Evolutionary conservation across 352 stramenopile species (phyloP).

Genomic region (Globisporangium middletonii): DNA sequence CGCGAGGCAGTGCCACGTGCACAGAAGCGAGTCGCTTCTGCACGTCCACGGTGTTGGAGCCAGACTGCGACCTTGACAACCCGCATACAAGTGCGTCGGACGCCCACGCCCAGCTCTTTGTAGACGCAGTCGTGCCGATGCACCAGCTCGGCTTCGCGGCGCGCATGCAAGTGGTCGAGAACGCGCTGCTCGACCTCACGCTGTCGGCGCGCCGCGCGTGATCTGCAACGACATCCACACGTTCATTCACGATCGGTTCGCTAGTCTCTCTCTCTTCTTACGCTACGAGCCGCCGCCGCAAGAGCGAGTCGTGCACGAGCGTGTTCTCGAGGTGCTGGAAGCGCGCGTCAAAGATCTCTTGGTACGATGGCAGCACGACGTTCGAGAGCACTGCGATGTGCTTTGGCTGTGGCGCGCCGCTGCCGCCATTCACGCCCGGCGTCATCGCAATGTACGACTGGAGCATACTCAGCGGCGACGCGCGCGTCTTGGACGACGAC

Average conservation of each 20-base stretch:
- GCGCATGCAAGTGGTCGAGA: constrained; percentile 13
- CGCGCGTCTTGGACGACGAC: too few species aligned
- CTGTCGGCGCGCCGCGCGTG: not conserved
- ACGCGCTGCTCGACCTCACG: constrained; percentile 9
- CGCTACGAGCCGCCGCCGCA: not conserved
- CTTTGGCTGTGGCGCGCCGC: not conserved
- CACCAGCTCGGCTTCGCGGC: not conserved
- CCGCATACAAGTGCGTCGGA: not conserved
- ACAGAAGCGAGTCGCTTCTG: not conserved
- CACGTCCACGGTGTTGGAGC: constrained; percentile 6
- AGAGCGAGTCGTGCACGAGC: constrained; percentile 8
- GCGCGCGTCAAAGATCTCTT: constrained; percentile 3
- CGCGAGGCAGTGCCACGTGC: not conserved
- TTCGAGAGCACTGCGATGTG: constrained; percentile 10
- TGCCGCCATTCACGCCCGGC: not conserved
- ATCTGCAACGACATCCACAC: not conserved
- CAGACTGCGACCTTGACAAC: not conserved
- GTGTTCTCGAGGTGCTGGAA: constrained; percentile 17
- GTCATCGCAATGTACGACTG: constrained; percentile 12
- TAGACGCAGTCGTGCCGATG: constrained; percentile 6
- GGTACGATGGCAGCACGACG: constrained; percentile 9
- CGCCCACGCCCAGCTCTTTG: not conserved
- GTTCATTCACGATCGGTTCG: not conserved
- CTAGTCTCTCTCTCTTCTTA: not conserved
- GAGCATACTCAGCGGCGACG: constrained; percentile 5